Evolutionary conservation across 441 rosid species (phyloP).

Genomic region (Gossypium gossypioides): DNA sequence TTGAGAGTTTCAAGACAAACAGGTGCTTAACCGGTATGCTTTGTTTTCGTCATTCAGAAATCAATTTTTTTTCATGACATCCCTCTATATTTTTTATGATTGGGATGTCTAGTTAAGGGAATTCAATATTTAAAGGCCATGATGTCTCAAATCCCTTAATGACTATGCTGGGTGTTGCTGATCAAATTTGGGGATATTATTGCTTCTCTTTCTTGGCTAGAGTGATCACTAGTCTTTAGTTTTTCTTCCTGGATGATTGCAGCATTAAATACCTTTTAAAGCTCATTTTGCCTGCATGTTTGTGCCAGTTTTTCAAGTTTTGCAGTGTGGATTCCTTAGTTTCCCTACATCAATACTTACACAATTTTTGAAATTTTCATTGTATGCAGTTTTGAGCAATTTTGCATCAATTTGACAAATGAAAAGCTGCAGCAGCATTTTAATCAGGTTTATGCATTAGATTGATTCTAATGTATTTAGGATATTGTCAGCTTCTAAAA

Average conservation of each 20-base stretch:
- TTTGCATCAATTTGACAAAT: constrained; percentile 72
- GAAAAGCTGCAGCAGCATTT: constrained; percentile 79
- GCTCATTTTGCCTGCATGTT: background rate
- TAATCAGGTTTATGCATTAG: constrained; percentile 48
- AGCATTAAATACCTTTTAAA: background rate
- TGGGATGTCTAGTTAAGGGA: constrained; percentile 15
- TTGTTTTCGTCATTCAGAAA: constrained; percentile 46
- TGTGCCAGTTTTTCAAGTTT: background rate
- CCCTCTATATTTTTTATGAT: constrained; percentile 17
- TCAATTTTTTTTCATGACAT: constrained; percentile 27
- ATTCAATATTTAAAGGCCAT: constrained; percentile 4
- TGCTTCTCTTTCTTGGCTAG: constrained; percentile 10
- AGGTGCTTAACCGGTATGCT: constrained; percentile 96
- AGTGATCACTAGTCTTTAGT: background rate
- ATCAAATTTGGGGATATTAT: background rate
- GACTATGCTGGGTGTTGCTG: background rate
- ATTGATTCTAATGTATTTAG: constrained; percentile 7
- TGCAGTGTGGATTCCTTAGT: background rate
- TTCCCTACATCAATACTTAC: background rate
- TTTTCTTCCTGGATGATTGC: background rate
- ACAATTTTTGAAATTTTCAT: constrained; percentile 11
- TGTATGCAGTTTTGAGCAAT: constrained; percentile 64
- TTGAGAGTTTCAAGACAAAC: constrained; percentile 97
- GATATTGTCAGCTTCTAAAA: constrained; percentile 8
- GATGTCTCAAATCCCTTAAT: background rate